Evolutionary conservation across 2,329 filamentous ascomycete genomes (phyloP).

Genomic region (Aspergillus brasiliensis): DNA sequence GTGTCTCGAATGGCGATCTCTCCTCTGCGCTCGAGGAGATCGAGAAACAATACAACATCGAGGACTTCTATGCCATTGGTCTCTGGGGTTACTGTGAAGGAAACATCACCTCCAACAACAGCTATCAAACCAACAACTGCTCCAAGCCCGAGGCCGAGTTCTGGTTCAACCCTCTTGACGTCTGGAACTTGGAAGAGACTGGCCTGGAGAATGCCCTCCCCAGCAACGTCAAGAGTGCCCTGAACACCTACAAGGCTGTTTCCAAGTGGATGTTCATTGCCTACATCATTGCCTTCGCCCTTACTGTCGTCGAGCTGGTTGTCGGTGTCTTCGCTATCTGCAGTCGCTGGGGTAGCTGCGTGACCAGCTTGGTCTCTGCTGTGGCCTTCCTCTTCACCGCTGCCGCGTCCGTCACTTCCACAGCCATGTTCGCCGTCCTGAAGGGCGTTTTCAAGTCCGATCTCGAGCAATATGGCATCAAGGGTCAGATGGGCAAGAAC

Average conservation of each 20-base stretch:
- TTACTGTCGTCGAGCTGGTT: constrained; percentile 71
- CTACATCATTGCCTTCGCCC: constrained; percentile 72
- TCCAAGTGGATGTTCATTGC: constrained; percentile 81
- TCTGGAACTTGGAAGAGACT: constrained; percentile 61
- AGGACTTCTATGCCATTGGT: constrained; percentile 76
- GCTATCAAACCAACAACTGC: constrained; percentile 61
- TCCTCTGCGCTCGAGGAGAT: constrained; percentile 39
- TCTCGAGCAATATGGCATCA: constrained; percentile 71
- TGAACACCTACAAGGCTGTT: constrained; percentile 73
- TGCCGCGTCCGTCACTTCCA: constrained; percentile 71
- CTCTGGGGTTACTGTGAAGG: constrained; percentile 86
- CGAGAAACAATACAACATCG: constrained; percentile 58
- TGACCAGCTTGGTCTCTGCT: constrained; percentile 75
- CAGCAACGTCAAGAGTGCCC: constrained; percentile 63
- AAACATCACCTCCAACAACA: constrained; percentile 56
- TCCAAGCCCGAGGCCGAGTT: constrained; percentile 72
- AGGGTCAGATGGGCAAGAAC: constrained; percentile 64
- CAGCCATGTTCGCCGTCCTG: constrained; percentile 71
- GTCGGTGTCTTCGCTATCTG: constrained; percentile 82
- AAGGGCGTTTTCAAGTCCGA: constrained; percentile 67
- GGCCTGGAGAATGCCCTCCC: constrained; percentile 67
- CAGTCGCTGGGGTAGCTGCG: constrained; percentile 77
- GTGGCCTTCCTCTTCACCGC: constrained; percentile 63
- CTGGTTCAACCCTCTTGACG: constrained; percentile 71
- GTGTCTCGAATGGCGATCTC: constrained; percentile 43